phyloP scores from a whole-genome alignment of 306 rosid genomes.

The Arachis stenosperma region DNA sequence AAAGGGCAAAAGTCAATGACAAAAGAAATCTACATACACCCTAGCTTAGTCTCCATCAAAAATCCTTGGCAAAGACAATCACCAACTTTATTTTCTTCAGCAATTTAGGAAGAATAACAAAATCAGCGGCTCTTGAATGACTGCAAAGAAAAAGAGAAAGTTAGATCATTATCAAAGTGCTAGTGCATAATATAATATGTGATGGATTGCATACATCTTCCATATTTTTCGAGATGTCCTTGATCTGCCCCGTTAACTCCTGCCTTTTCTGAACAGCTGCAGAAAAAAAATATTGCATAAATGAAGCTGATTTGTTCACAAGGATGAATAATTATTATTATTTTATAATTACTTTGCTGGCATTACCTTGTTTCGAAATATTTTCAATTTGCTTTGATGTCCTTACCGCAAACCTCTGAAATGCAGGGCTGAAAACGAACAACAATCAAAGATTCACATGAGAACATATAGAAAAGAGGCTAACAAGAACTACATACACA shows the following conservation, averaged over 20 bases:
- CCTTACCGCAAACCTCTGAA: constrained; percentile 96
- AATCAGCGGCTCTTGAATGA: constrained; percentile 47
- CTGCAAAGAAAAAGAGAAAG: constrained; percentile 29
- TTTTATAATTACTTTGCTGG: constrained; percentile 2
- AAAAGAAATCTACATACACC: background rate
- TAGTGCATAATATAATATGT: background rate
- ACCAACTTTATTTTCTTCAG: background rate
- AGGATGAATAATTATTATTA: background rate
- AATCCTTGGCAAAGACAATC: constrained; percentile 17
- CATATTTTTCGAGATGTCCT: constrained; percentile 65
- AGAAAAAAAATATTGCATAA: constrained; percentile 9
- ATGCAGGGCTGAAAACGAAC: constrained; percentile 63
- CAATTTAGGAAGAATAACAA: constrained; percentile 22
- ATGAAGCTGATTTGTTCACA: constrained; percentile 14
- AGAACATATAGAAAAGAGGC: background rate
- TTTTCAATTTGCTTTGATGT: constrained; percentile 80
- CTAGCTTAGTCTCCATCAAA: constrained; percentile 10
- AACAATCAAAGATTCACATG: constrained; percentile 29
- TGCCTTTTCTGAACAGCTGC: constrained; percentile 70
- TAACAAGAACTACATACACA: background rate
- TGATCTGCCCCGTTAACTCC: constrained; percentile 68
- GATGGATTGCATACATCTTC: constrained; percentile 27
- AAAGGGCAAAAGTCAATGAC: background rate
- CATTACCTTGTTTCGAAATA: constrained; percentile 61
- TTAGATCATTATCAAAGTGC: background rate